Percentiles rank a stretch among this genome's conserved stretches.
These are phyloP conservation scores for Fabrea salina DNA, from an alignment of 169 alveolate species.

Conservation along the genomic window DNA sequence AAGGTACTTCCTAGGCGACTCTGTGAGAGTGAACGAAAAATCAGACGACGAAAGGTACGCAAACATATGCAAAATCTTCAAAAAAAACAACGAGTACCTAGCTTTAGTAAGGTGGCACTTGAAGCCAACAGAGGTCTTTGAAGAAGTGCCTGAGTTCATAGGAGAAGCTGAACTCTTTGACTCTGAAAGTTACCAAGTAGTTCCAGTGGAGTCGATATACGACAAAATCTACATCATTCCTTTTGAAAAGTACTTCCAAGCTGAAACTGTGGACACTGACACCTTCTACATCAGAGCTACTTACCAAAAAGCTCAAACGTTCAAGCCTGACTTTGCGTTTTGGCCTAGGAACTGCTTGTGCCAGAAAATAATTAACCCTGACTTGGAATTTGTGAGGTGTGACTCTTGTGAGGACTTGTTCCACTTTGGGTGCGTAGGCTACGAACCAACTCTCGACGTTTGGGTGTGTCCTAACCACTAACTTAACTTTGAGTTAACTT, in stretches of 20 bases:
- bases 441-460: too few relatives aligned
- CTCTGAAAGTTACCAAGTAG: background rate
- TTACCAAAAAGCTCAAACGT: background rate
- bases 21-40: background rate
- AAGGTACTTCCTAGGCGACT: background rate
- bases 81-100: background rate
- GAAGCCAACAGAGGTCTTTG: background rate
- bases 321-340: background rate
- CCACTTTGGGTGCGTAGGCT: slow-evolving; percentile 4
- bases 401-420: background rate
- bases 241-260: background rate
- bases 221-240: background rate
- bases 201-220: background rate
- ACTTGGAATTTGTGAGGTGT: background rate
- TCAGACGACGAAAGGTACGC: background rate
- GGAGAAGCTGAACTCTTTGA: slow-evolving; percentile 5
- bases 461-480: too few relatives aligned
- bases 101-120: slow-evolving; percentile 7
- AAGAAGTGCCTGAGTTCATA: slow-evolving; percentile 1
- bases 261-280: background rate
- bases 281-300: background rate
- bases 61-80: background rate
- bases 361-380: slow-evolving; percentile 10
- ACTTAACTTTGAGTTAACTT: too few relatives aligned
- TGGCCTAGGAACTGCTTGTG: slow-evolving; percentile 10